Evolutionary conservation across 2,329 filamentous ascomycete species (phyloP), one percentile per base, ranked within the genome.

Genomic region (Gnomoniopsis smithogilvyi): DNA sequence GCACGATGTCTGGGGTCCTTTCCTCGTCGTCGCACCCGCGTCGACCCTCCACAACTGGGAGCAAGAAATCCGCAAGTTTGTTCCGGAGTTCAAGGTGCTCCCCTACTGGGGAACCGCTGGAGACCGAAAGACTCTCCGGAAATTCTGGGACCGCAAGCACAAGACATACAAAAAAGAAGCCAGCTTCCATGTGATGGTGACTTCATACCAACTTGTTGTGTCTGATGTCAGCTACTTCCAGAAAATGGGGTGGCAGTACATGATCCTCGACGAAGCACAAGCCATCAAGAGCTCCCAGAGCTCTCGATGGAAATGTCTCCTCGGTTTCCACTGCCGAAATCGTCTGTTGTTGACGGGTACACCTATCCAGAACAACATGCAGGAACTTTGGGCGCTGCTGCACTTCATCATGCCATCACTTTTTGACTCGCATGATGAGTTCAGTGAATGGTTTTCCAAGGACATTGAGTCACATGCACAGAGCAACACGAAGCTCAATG

Each of bases 321-420:
- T 99, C 50, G 90, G 89, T 53, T 98, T 98, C 81, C 91, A 96
- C 72, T 98, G 94, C 76, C 90, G 95, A 62, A 99, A 98, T 75
- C 87, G 95, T 65, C 84, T 99, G 50, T 79, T 99, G 48, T 83
- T 99, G 21, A 99, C 95, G 0, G 95, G 95, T 77, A 99, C 95
- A 0, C 95, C 95, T 2, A 98, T 99, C 65, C 95, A 99, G 74
- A 99, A 99, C 79, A 99, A 98, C 81, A 99, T 99, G 95, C 95
- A 98, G 75, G 94, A 99, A 75, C 77, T 99, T 60, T 99, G 95
- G 95, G 95, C 95, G 33, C 77, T 99, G 65, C 82, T 99, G 21
- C 95, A 99, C 81, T 99, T 99, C 78, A 98, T 98, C 78, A 98
- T 99, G 95, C 95, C 95, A n/a, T 96, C 91, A 47, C 81, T 99